Evolutionary conservation across 2,329 filamentous ascomycete genomes (phyloP).

Genomic region (Hypoxylon sp.): DNA sequence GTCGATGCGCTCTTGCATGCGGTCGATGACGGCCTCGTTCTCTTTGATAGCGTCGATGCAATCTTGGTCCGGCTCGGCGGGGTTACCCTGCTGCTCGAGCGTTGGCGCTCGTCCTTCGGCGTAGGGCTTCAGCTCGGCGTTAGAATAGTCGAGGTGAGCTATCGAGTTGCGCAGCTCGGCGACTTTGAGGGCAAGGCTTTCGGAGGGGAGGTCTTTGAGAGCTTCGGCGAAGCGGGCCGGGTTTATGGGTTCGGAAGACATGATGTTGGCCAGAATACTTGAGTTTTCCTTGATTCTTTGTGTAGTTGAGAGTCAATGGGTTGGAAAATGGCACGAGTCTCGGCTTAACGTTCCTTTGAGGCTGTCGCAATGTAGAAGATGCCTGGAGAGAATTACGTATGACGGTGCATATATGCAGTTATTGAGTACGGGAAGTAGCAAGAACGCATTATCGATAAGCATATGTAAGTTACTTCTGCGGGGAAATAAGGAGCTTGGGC

Average conservation of each 20-base stretch:
- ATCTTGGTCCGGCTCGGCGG: slow-evolving; percentile 68
- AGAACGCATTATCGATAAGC: slow-evolving; percentile 31
- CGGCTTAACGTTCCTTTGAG: slow-evolving; percentile 10
- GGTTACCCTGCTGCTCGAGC: slow-evolving; percentile 42
- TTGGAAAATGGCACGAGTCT: background rate
- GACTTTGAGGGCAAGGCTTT: slow-evolving; percentile 77
- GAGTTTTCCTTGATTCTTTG: slow-evolving; percentile 3
- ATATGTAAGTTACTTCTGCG: slow-evolving; percentile 15
- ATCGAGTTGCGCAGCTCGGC: slow-evolving; percentile 81
- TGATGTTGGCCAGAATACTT: slow-evolving; percentile 48
- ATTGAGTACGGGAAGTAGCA: background rate
- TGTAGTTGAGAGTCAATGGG: background rate
- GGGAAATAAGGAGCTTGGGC: slow-evolving; percentile 40
- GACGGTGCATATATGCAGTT: slow-evolving; percentile 10
- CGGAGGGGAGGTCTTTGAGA: slow-evolving; percentile 73
- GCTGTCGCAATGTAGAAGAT: slow-evolving; percentile 44
- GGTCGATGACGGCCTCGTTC: slow-evolving; percentile 75
- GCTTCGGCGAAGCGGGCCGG: slow-evolving; percentile 74
- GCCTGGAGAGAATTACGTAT: slow-evolving; percentile 35
- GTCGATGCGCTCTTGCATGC: slow-evolving; percentile 74
- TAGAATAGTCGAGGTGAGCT: slow-evolving; percentile 78
- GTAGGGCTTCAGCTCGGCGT: slow-evolving; percentile 77
- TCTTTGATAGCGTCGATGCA: slow-evolving; percentile 80
- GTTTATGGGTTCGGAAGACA: slow-evolving; percentile 75
- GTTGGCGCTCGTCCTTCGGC: slow-evolving; percentile 63